These are phyloP conservation scores for Aspergillus unguis DNA, from an alignment of 2,329 filamentous ascomycete species.

Conservation along the genomic window DNA sequence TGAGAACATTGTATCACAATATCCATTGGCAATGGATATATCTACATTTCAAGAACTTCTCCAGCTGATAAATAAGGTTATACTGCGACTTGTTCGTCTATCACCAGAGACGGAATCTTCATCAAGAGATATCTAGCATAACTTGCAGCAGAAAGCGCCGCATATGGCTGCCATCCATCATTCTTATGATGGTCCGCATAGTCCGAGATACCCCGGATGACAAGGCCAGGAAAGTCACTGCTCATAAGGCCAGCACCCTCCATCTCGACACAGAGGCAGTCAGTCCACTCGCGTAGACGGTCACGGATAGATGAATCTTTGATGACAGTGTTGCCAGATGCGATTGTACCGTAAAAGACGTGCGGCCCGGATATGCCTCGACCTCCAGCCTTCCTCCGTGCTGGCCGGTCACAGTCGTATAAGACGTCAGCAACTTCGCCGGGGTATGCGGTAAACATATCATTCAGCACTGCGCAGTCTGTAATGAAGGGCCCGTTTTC, in stretches of 20 bases:
- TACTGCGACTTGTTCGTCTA: too few species aligned
- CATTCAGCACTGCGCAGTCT: not conserved
- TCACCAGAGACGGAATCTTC: too few species aligned
- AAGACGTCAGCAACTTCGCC: not conserved
- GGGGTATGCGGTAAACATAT: not conserved
- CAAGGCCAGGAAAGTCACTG: not conserved
- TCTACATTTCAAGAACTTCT: too few species aligned
- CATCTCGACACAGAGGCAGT: slow-evolving; percentile 2
- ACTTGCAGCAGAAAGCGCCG: too few species aligned
- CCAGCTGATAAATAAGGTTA: too few species aligned
- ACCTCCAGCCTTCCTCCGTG: not conserved
- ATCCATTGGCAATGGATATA: too few species aligned
- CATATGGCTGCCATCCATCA: too few species aligned
- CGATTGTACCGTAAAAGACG: slow-evolving; percentile 4
- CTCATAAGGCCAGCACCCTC: not conserved
- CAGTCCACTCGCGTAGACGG: not conserved
- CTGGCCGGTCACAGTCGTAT: not conserved
- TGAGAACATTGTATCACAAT: too few species aligned
- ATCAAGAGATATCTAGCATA: too few species aligned
- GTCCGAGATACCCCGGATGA: too few species aligned
- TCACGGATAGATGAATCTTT: not conserved
- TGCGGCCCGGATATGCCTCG: not conserved
- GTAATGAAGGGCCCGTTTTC: not conserved
- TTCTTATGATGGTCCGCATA: too few species aligned
- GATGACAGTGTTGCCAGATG: slow-evolving; percentile 2